These are phyloP conservation scores for Neopestalotiopsis rosae DNA, from an alignment of 2,329 filamentous ascomycete genomes.

Conservation along the genomic window DNA sequence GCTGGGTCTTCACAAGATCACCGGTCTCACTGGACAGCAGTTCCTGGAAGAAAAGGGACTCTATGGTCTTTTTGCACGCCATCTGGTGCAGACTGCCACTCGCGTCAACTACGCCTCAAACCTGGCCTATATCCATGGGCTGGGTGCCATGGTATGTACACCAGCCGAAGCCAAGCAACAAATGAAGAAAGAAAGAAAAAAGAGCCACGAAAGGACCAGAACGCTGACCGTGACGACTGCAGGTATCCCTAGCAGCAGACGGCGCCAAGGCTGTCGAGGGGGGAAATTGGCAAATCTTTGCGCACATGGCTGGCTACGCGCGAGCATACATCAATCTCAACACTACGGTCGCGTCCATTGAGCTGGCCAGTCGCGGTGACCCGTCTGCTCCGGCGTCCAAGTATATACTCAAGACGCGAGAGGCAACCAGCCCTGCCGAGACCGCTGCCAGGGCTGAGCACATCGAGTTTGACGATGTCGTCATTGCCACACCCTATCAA, in stretches of 20 bases:
- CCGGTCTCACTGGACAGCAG: conserved; percentile 74
- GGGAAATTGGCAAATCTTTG: conserved; percentile 95
- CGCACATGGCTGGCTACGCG: conserved; percentile 74
- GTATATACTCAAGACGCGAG: conserved; percentile 51
- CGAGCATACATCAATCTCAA: conserved; percentile 67
- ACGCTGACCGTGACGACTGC: background rate
- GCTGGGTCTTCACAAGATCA: conserved; percentile 69
- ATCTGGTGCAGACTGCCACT: conserved; percentile 89
- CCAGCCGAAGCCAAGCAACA: too few relatives aligned
- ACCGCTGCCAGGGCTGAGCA: conserved; percentile 45
- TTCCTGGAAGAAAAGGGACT: conserved; percentile 74
- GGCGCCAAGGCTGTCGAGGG: conserved; percentile 80
- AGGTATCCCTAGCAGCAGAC: conserved; percentile 86
- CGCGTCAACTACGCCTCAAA: conserved; percentile 96
- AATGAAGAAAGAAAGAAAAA: too few relatives aligned
- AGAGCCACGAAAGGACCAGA: background rate
- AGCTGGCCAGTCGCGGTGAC: conserved; percentile 49
- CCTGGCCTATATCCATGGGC: conserved; percentile 80
- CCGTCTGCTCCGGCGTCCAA: conserved; percentile 45
- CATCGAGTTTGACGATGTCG: conserved; percentile 74
- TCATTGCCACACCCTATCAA: conserved; percentile 85
- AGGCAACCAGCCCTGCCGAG: conserved; percentile 27
- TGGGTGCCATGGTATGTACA: conserved; percentile 75
- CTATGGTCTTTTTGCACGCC: conserved; percentile 69
- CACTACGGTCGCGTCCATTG: conserved; percentile 69